These are phyloP conservation scores for Verbascum thapsus DNA, from an alignment of 257 asterid species.

Conservation along the genomic window DNA sequence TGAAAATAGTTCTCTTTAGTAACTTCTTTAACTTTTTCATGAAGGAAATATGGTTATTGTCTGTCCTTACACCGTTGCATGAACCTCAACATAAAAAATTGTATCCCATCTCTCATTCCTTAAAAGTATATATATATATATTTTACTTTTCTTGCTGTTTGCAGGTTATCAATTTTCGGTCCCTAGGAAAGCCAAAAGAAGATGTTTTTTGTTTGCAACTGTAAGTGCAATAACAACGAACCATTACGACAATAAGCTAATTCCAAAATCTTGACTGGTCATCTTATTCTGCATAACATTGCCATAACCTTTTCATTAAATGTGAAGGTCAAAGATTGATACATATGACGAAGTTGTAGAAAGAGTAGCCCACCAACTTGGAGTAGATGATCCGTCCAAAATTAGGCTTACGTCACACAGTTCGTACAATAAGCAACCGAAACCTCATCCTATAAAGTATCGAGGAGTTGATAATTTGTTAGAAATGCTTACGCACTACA, in stretches of 20 bases:
- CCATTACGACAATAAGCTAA: background rate
- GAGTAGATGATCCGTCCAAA: conserved; percentile 58
- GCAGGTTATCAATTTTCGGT: conserved; percentile 46
- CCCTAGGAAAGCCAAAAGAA: conserved; percentile 47
- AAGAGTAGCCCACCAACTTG: conserved; percentile 53
- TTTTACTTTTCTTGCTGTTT: background rate
- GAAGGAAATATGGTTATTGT: background rate
- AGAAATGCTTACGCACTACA: conserved; percentile 59
- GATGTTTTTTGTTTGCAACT: conserved; percentile 41
- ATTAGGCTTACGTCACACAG: conserved; percentile 69
- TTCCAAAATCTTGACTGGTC: conserved; percentile 18
- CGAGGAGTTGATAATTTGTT: conserved; percentile 54
- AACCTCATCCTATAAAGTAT: conserved; percentile 58
- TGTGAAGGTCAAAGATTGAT: conserved; percentile 53
- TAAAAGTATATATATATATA: background rate
- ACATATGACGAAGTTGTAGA: conserved; percentile 66
- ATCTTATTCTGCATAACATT: conserved; percentile 22
- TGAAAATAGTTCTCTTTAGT: background rate
- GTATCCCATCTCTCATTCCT: background rate
- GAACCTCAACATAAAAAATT: background rate
- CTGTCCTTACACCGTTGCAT: background rate
- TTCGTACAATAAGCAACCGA: conserved; percentile 60
- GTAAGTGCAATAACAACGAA: conserved; percentile 33
- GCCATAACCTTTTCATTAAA: conserved; percentile 22
- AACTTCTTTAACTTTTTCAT: background rate